A percentile compares a stretch with the other conserved stretches of the same genome.
phyloP scores from a whole-genome alignment of 108 stramenopile genomes.

The Skeletonema costatum region DNA sequence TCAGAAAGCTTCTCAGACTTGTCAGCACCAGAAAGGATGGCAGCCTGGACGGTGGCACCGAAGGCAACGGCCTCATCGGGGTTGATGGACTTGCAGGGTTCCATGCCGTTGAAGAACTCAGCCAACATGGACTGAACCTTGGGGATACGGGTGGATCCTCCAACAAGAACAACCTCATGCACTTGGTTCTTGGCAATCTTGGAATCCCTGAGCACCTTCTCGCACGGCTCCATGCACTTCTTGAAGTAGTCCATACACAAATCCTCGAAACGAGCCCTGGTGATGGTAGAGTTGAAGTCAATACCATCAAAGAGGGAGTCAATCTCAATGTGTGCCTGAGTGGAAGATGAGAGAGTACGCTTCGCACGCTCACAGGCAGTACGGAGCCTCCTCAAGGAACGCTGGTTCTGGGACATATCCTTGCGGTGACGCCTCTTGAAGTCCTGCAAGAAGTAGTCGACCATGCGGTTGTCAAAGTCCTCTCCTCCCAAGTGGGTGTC shows the following conservation, averaged over 20 bases:
- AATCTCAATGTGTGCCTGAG: slow-evolving; percentile 99
- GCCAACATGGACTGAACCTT: slow-evolving; percentile 94
- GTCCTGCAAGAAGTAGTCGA: slow-evolving; percentile 95
- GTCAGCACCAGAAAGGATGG: slow-evolving; percentile 93
- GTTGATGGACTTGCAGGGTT: slow-evolving; percentile 97
- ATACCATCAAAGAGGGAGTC: slow-evolving; percentile 99
- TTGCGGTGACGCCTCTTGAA: slow-evolving; percentile 94
- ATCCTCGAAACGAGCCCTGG: slow-evolving; percentile 96
- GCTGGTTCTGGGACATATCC: slow-evolving; percentile 93
- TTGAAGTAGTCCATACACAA: slow-evolving; percentile 90
- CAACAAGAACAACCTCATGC: slow-evolving; percentile 96
- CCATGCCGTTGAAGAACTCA: slow-evolving; percentile 99
- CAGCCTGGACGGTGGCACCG: slow-evolving; percentile 96
- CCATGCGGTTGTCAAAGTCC: slow-evolving; percentile 99
- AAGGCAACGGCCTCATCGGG: slow-evolving; percentile 97
- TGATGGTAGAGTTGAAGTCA: slow-evolving; percentile 99
- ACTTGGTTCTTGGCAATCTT: slow-evolving; percentile 96
- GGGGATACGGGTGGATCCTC: slow-evolving; percentile 98
- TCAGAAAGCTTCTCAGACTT: slow-evolving; percentile 97
- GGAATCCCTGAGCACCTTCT: slow-evolving; percentile 97
- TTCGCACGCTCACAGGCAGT: slow-evolving; percentile 99
- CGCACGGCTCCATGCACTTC: slow-evolving; percentile 98
- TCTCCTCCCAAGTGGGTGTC: slow-evolving; percentile 99
- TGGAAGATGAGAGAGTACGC: slow-evolving; percentile 98
- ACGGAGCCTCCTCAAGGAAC: slow-evolving; percentile 98